Conservation (phyloP, 768 basidiomycete species). For the Pisolithus orientalis region DNA sequence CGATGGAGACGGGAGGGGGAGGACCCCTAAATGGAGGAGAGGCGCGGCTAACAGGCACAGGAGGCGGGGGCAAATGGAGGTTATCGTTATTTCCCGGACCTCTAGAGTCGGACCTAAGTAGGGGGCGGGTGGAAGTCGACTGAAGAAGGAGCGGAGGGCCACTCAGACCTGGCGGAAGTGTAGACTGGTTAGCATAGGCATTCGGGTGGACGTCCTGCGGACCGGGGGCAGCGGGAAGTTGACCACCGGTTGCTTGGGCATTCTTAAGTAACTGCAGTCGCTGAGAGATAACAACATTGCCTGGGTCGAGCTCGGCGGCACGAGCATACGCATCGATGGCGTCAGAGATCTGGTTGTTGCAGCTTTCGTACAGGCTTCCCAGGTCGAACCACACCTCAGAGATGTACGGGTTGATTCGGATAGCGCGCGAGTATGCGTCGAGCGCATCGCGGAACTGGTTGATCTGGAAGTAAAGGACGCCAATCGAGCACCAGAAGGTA, state of each 20-base stretch:
- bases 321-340: slow-evolving; percentile 98
- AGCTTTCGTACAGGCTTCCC: slow-evolving; percentile 93
- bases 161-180: slow-evolving; percentile 61
- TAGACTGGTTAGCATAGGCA: slow-evolving; percentile 77
- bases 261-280: slow-evolving; percentile 73
- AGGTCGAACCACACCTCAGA: slow-evolving; percentile 81
- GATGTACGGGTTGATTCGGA: slow-evolving; percentile 98
- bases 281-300: slow-evolving; percentile 75
- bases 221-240: slow-evolving; percentile 80
- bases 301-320: slow-evolving; percentile 89
- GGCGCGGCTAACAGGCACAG: slow-evolving; percentile 41
- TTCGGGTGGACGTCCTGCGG: slow-evolving; percentile 97
- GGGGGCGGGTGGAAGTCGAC: slow-evolving; percentile 35
- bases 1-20: slow-evolving; percentile 75
- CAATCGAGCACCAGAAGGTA: slow-evolving; percentile 99
- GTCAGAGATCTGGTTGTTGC: slow-evolving; percentile 98
- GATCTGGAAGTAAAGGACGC: slow-evolving; percentile 98
- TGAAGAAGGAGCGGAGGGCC: slow-evolving; percentile 66
- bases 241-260: slow-evolving; percentile 68
- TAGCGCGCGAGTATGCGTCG: slow-evolving; percentile 97
- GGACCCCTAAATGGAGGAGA: slow-evolving; percentile 79
- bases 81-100: slow-evolving; percentile 39
- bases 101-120: slow-evolving; percentile 63
- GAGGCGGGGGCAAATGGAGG: slow-evolving; percentile 54
- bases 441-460: slow-evolving; percentile 99